Base-by-base conservation (phyloP, 371 early-diverging fungal species). In the Umbelopsis sp. region DNA sequence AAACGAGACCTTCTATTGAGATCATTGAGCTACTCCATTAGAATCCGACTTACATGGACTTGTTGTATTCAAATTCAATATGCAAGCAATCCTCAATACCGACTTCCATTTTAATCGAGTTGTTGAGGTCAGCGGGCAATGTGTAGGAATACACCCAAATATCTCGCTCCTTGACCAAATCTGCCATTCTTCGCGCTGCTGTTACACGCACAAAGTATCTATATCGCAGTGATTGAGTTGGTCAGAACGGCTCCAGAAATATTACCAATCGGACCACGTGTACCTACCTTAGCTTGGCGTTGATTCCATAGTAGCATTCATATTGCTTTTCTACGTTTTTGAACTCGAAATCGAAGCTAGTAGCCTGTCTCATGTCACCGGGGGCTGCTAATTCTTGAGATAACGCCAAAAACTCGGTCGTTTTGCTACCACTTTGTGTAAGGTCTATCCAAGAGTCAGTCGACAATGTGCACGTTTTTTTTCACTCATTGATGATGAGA, bases 71-170 rank as follows among this genome's bases (percentile, higher is more conserved):
- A 67, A 97, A 95, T 75, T 97, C 96, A 69, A 97, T 94, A 75
- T 97, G 97, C 70, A 97, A 79, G 72, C 94, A 94, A 72, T 97
- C 97, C 74, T 97, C 97, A 72, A 97, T 96, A 44, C 97, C 97
- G 22, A 97, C 96, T 77, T 97, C 97, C 96, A 97, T 96, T 74
- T 95, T 94, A 80, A 97, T 95, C 24, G 92, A 91, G 77, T 91
- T 90, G 81, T 94, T 95, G 63, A 90, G 78, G 62, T 96, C 95
- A 1, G 93, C 88, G 38, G 94, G 93, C 84, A 92, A 88, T 67
- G 89, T 84, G 78, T 96, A 96, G 44, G 92, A 93, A 72, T 96
- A 90, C 16, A 95, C 96, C 95, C 96, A 97, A 24, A 97, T 79
- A 66, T 96, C 96, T 71, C 86, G 85, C 72, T 87, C 86, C 72